These are phyloP conservation scores for Sarocladium strictum DNA, from an alignment of 2,329 filamentous ascomycete species.

Conservation along the genomic window DNA sequence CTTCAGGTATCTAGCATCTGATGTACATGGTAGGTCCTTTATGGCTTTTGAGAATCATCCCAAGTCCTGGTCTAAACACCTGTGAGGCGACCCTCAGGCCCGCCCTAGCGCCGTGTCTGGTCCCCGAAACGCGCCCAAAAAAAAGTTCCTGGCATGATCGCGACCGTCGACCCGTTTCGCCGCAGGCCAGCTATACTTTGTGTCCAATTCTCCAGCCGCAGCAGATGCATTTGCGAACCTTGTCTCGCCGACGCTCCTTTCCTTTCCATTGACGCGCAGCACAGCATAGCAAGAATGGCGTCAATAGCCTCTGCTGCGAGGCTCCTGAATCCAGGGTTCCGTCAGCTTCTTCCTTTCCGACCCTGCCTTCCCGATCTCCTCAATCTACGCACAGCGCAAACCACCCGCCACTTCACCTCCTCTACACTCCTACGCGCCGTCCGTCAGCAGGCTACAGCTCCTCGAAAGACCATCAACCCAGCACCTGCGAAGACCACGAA, in stretches of 20 bases:
- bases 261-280: not conserved
- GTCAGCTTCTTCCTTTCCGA: slow-evolving; percentile 16
- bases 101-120: no score
- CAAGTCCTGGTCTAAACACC: no score
- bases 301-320: slow-evolving; percentile 10
- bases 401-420: slow-evolving; percentile 24
- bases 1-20: no score
- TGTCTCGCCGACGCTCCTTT: not conserved
- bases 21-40: no score
- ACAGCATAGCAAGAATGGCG: not conserved
- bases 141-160: no score
- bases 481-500: slow-evolving; percentile 11
- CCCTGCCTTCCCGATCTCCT: slow-evolving; percentile 17
- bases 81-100: not conserved
- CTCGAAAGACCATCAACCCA: slow-evolving; percentile 11
- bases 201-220: no score
- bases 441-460: slow-evolving; percentile 14
- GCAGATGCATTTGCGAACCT: no score
- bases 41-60: no score
- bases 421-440: slow-evolving; percentile 19
- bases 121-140: not conserved
- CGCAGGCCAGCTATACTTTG: no score
- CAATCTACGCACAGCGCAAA: slow-evolving; percentile 13
- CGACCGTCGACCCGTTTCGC: no score
- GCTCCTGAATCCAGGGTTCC: slow-evolving; percentile 22